Evolutionary conservation across 2,329 filamentous ascomycete genomes (phyloP).

Genomic region (Fusarium newnesense): DNA sequence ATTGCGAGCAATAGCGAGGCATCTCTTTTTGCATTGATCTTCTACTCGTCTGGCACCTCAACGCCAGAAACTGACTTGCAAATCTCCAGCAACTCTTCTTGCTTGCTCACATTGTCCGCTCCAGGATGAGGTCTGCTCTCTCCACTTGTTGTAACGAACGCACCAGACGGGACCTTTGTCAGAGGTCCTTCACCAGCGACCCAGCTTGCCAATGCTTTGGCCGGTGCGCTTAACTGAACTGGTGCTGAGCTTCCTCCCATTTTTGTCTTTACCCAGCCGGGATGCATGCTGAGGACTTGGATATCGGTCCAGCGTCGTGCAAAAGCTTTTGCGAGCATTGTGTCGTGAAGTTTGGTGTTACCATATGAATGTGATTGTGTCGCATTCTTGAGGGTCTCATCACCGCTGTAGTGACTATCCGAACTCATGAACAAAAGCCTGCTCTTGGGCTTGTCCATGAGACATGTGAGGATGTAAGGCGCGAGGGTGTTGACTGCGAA

Average conservation of each 20-base stretch:
- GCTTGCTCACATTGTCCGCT: conserved; percentile 23
- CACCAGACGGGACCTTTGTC: conserved; percentile 6
- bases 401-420: conserved; percentile 31
- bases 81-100: conserved; percentile 22
- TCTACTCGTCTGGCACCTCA: background rate
- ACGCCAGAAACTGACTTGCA: conserved; percentile 24
- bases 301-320: conserved; percentile 25
- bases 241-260: conserved; percentile 33
- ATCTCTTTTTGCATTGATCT: background rate
- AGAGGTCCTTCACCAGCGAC: conserved; percentile 23
- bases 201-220: conserved; percentile 25
- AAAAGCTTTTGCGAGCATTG: conserved; percentile 35
- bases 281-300: conserved; percentile 35
- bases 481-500: conserved; percentile 36
- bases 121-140: conserved; percentile 20
- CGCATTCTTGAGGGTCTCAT: conserved; percentile 20
- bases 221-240: conserved; percentile 5
- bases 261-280: conserved; percentile 36
- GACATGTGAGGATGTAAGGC: conserved; percentile 29
- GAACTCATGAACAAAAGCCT: conserved; percentile 34
- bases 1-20: conserved; percentile 28
- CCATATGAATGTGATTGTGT: conserved; percentile 31
- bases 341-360: conserved; percentile 36
- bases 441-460: conserved; percentile 26
- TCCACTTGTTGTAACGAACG: conserved; percentile 24